These are phyloP conservation scores for Mycena filopes DNA, from an alignment of 768 basidiomycete species.

Conservation along the genomic window DNA sequence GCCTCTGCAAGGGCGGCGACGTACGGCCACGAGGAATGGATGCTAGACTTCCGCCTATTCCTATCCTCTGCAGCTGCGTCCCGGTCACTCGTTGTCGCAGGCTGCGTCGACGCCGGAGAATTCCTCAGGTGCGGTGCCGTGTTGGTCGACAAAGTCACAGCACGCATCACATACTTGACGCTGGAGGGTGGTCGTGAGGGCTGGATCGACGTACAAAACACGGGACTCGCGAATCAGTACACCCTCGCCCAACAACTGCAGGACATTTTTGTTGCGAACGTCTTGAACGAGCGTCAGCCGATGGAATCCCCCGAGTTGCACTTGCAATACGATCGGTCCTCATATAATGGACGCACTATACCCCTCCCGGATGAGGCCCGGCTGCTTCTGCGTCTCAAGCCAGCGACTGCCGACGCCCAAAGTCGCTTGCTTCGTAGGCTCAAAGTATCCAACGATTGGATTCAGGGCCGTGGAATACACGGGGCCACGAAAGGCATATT, in stretches of 20 bases:
- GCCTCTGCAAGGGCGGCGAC: no score
- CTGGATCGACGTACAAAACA: background rate
- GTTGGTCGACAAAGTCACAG: background rate
- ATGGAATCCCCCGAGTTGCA: background rate
- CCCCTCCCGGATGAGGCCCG: constrained; percentile 5
- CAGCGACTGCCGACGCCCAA: background rate
- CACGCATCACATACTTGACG: background rate
- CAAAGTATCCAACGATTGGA: no score
- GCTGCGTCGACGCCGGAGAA: background rate
- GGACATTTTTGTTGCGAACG: background rate
- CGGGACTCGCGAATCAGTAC: background rate
- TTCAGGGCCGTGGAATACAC: no score
- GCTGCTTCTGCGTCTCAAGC: constrained; percentile 2
- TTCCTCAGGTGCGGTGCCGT: background rate
- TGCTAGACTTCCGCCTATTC: background rate
- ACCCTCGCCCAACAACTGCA: background rate
- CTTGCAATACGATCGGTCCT: background rate
- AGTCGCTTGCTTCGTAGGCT: background rate
- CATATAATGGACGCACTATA: background rate
- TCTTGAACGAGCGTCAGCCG: background rate
- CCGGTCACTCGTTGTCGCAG: background rate
- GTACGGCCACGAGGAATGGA: no score
- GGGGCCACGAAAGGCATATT: no score
- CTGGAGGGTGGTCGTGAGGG: background rate
- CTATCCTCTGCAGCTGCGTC: background rate